These are phyloP conservation scores for Cryphonectria japonica DNA, from an alignment of 2,329 filamentous ascomycete species.

Conservation along the genomic window DNA sequence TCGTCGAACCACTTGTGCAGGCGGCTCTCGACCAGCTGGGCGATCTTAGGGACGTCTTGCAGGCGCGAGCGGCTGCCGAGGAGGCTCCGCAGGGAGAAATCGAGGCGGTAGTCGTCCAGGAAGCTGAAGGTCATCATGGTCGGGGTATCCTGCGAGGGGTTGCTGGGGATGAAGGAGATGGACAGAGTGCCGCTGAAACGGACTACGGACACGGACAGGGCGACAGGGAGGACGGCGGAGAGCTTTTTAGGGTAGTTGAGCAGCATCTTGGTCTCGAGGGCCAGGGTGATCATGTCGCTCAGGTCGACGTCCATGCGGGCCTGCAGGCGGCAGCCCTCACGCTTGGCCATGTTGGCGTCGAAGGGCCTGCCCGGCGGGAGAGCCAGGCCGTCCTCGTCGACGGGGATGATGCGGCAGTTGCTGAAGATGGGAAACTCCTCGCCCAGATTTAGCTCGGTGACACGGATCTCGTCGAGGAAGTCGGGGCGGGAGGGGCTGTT, in stretches of 20 bases:
- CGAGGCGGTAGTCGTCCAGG: slow-evolving; percentile 82
- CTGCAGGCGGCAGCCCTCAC: slow-evolving; percentile 77
- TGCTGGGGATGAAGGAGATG: slow-evolving; percentile 86
- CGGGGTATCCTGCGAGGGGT: slow-evolving; percentile 68
- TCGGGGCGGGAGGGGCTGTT: slow-evolving; percentile 87
- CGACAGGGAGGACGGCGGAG: slow-evolving; percentile 88
- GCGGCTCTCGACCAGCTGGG: slow-evolving; percentile 77
- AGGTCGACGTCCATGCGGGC: slow-evolving; percentile 97
- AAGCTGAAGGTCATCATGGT: slow-evolving; percentile 97
- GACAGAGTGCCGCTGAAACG: slow-evolving; percentile 94
- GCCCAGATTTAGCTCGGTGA: slow-evolving; percentile 90
- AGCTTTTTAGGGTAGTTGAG: slow-evolving; percentile 93
- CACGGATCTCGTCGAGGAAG: slow-evolving; percentile 90
- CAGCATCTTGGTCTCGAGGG: slow-evolving; percentile 89
- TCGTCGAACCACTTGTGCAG: slow-evolving; percentile 89
- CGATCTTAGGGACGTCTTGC: slow-evolving; percentile 87
- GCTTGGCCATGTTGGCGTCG: slow-evolving; percentile 55
- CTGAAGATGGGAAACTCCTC: slow-evolving; percentile 99
- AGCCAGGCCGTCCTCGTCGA: slow-evolving; percentile 75
- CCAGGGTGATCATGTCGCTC: slow-evolving; percentile 93
- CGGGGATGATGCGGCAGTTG: slow-evolving; percentile 93
- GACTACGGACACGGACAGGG: slow-evolving; percentile 87
- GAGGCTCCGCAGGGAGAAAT: slow-evolving; percentile 79
- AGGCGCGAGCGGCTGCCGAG: slow-evolving; percentile 78
- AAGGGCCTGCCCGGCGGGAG: slow-evolving; percentile 56